Base-by-base conservation (phyloP, 768 basidiomycete genomes). In the Boletellus emodensis region DNA sequence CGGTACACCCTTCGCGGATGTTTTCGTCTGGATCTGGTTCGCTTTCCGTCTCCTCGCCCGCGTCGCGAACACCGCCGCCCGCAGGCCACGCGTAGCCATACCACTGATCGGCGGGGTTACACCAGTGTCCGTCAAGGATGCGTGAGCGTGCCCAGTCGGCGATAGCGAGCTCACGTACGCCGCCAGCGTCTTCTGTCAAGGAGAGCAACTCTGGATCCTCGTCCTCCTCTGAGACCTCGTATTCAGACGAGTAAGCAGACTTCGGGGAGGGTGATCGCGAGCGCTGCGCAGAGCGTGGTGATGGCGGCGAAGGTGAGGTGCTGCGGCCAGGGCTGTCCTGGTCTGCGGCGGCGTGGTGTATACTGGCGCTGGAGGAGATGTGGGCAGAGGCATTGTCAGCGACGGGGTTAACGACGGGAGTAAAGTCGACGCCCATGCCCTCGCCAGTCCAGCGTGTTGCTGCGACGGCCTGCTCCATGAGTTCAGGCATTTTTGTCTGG, bases 41-140 rank as follows among this genome's bases (percentile, higher is more conserved):
- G 34, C 49, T 62, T 36, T 67, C 65, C 13, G 62, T 62, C 7
- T 66, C 64, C 22, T 63, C 58, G 18, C 58, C 59, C 2, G 47
- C 48, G 22, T 57, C 65, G 40, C 60, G 52, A 49, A 64, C 51
- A 72, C 74, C 39, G 50, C 70, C 44, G 51, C 61, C 48, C 64
- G 68, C 56, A 65, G 71, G 46, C 76, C 78, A 28, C 62, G 72
- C 50, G 68, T 74, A 62, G 10, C 70, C 66, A 44, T 81, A 86
- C 77, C 78, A 88, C 40, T 80, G 73, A 62, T 90, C 88, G 0
- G 82, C 84, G 10, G 87, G 88, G 44, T 78, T 84, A 39, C 83
- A 66, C 87, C 88, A 90, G 57, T 81, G 76, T 3, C 88, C 88
- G 48, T 90, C 87, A 17, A 90, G 66, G 42, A 90, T 83, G 41